Evolutionary conservation across 2,329 filamentous ascomycete genomes (phyloP).

Genomic region (Calonectria multiphialidica): DNA sequence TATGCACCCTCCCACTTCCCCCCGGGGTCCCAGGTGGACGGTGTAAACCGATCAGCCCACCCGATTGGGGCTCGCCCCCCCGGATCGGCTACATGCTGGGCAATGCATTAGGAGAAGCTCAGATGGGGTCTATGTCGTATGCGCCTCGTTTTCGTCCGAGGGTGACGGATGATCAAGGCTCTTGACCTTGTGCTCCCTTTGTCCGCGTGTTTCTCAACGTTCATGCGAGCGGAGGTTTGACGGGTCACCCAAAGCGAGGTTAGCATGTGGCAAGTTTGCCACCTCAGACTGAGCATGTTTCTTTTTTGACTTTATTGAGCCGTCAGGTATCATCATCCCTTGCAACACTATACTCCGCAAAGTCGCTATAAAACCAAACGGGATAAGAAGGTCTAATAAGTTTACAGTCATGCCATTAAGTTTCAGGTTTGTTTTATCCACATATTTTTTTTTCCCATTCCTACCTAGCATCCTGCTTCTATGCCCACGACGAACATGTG

Average conservation of each 20-base stretch:
- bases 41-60: conserved; percentile 31
- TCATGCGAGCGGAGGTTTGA: conserved; percentile 9
- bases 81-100: conserved; percentile 21
- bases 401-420: neutral
- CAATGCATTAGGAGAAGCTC: conserved; percentile 6
- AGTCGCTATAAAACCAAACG: neutral
- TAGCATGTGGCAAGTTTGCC: neutral
- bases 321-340: neutral
- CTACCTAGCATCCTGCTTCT: neutral
- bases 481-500: neutral
- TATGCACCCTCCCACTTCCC: conserved; percentile 7
- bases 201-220: conserved; percentile 11
- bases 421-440: neutral
- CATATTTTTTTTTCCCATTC: neutral
- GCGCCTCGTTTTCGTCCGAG: neutral
- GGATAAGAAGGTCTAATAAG: too few relatives aligned
- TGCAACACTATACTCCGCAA: neutral
- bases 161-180: neutral
- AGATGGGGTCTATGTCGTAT: conserved; percentile 3
- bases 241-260: neutral
- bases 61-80: conserved; percentile 16
- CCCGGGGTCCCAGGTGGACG: conserved; percentile 31
- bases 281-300: neutral
- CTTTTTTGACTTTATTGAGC: neutral
- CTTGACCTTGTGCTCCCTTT: conserved; percentile 15